Evolutionary conservation across 1,139 yeast genomes (phyloP).

Genomic region (Candida sp.): DNA sequence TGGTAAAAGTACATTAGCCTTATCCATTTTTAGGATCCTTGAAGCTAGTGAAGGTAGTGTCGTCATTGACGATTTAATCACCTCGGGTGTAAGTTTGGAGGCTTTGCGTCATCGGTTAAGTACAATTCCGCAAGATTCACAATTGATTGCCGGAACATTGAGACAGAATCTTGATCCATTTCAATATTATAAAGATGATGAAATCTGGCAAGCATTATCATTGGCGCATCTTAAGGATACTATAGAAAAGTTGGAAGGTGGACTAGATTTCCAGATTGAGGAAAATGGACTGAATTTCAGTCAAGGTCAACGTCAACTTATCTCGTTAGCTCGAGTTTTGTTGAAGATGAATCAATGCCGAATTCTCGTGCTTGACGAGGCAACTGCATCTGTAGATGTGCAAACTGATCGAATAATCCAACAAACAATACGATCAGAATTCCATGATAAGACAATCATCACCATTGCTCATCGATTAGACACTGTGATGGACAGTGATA

Average conservation of each 20-base stretch:
- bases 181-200: slow-evolving; percentile 45
- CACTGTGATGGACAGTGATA: slow-evolving; percentile 78
- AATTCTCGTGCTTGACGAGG: slow-evolving; percentile 73
- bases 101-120: slow-evolving; percentile 54
- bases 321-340: slow-evolving; percentile 74
- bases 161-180: slow-evolving; percentile 64
- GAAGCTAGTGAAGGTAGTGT: slow-evolving; percentile 27
- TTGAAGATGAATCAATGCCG: slow-evolving; percentile 52
- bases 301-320: slow-evolving; percentile 73
- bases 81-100: slow-evolving; percentile 40
- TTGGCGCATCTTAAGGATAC: slow-evolving; percentile 52
- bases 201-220: slow-evolving; percentile 52
- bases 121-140: slow-evolving; percentile 71
- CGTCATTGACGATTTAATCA: slow-evolving; percentile 47
- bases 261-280: slow-evolving; percentile 40
- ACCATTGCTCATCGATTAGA: slow-evolving; percentile 84
- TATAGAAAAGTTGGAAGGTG: slow-evolving; percentile 15
- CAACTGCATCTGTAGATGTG: slow-evolving; percentile 83
- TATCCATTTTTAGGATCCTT: slow-evolving; percentile 30
- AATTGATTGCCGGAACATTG: slow-evolving; percentile 60
- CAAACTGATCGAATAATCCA: slow-evolving; percentile 76
- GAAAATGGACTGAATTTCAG: slow-evolving; percentile 77
- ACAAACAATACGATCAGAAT: slow-evolving; percentile 64
- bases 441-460: slow-evolving; percentile 63
- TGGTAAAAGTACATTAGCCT: slow-evolving; percentile 30